Base-by-base conservation (phyloP, 1,139 yeast species). In the Pneumocystis sp. region DNA sequence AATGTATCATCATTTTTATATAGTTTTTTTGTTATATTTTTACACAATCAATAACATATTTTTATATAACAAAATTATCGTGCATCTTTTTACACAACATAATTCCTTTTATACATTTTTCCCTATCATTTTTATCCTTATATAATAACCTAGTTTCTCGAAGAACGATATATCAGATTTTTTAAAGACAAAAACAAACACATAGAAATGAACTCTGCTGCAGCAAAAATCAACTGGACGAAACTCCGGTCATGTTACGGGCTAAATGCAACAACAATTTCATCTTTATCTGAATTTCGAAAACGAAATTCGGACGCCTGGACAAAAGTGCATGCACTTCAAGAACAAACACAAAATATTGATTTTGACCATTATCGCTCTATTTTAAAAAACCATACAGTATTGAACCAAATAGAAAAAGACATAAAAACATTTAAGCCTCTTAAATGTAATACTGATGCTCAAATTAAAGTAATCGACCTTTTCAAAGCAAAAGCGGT, bases 291-390 rank as follows among this genome's bases (percentile, higher is more conserved):
- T 67, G 83, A 95, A 61, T 93, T 93, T 87, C 93, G 91, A 82
- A 93, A 95, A 87, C 88, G 99, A 83, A 87, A 89, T 79, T 97
- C 93, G 74, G 98, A 93, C 77, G 97, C 98, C 73, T 87, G 90
- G 81, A 87, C 89, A 80, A 83, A 83, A 75, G 80, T 87, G 73
- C 79, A 81, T 72, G 85, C 85, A 69, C 82, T 91, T 73, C 81
- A 84, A 75, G 80, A 82, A 72, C 93, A 88, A 79, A 78, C 89
- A 69, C 82, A 89, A 68, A 81, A 80, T 61, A 89, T 93, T 69
- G 96, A 93, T 79, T 93, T 91, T 72, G 77, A 81, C 66, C 81
- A 85, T 78, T 93, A 91, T 85, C 87, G 86, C 75, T 79, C 85
- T 35, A 81, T 85, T 66, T 83, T 93, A 78, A 86, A 87, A 82